Conservation (phyloP, 2,329 filamentous ascomycete species). For the Diaporthe sp. region DNA sequence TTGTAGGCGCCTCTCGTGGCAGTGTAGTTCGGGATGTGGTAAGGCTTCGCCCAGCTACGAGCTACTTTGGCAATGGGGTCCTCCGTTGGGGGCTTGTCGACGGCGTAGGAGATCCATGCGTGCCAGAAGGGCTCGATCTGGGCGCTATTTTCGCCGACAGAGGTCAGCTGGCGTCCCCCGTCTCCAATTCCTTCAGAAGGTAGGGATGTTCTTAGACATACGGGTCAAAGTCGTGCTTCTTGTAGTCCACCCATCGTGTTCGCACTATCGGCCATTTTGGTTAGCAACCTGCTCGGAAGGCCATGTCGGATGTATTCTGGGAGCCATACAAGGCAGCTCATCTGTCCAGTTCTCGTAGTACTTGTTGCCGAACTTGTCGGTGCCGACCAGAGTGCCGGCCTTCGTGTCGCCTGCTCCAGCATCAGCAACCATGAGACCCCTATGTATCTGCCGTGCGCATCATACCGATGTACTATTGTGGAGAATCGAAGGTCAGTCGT, state of each 20-base stretch:
- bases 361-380: constrained; percentile 95
- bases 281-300: neutral
- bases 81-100: constrained; percentile 85
- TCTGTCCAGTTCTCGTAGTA: constrained; percentile 96
- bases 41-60: constrained; percentile 81
- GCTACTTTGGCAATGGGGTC: constrained; percentile 79
- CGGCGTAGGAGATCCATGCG: constrained; percentile 94
- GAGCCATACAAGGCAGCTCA: constrained; percentile 84
- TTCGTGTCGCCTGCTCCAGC: constrained; percentile 87
- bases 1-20: constrained; percentile 84
- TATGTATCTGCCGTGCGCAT: neutral
- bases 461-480: constrained; percentile 69
- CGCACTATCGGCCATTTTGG: constrained; percentile 71
- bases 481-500: constrained; percentile 43
- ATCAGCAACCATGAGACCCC: constrained; percentile 14
- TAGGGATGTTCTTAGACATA: constrained; percentile 57
- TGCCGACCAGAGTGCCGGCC: constrained; percentile 85
- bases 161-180: neutral
- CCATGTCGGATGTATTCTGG: neutral
- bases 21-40: constrained; percentile 82
- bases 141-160: constrained; percentile 60
- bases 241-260: constrained; percentile 98
- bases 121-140: constrained; percentile 98
- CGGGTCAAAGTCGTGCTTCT: constrained; percentile 86
- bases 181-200: neutral